Evolutionary conservation across 202 grass and related monocot genomes (phyloP).

Genomic region (Carex sylvatica): DNA sequence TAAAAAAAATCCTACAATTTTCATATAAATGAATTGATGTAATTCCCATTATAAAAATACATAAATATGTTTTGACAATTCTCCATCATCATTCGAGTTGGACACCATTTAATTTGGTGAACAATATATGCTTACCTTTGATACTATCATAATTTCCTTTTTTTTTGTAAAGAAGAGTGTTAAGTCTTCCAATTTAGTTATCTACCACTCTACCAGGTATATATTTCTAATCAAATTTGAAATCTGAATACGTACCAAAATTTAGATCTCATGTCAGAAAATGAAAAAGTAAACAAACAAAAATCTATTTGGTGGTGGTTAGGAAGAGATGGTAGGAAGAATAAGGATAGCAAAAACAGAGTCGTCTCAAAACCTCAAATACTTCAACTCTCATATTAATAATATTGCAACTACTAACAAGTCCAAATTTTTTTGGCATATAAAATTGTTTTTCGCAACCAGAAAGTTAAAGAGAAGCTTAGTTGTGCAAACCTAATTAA

Average conservation of each 20-base stretch:
- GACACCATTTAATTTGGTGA: slow-evolving; percentile 3
- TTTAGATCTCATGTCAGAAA: background rate
- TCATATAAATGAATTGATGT: background rate
- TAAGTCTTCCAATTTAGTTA: no score
- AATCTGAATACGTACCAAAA: background rate
- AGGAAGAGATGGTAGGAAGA: slow-evolving; percentile 21
- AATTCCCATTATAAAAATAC: background rate
- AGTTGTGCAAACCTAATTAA: background rate
- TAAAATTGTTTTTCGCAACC: background rate
- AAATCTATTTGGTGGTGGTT: slow-evolving; percentile 10
- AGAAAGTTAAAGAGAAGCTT: background rate
- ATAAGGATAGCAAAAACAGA: background rate
- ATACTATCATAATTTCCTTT: no score
- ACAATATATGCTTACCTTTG: background rate
- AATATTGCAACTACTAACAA: background rate
- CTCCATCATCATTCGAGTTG: background rate
- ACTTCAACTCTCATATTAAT: background rate
- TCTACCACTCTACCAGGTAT: no score
- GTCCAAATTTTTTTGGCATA: background rate
- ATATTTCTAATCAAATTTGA: no score
- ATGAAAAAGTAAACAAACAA: background rate
- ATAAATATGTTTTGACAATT: background rate
- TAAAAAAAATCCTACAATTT: no score
- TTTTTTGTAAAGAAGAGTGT: no score
- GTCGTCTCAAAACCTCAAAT: background rate